phyloP scores from a whole-genome alignment of 2,329 filamentous ascomycete genomes.

The Davidsoniella australis region DNA sequence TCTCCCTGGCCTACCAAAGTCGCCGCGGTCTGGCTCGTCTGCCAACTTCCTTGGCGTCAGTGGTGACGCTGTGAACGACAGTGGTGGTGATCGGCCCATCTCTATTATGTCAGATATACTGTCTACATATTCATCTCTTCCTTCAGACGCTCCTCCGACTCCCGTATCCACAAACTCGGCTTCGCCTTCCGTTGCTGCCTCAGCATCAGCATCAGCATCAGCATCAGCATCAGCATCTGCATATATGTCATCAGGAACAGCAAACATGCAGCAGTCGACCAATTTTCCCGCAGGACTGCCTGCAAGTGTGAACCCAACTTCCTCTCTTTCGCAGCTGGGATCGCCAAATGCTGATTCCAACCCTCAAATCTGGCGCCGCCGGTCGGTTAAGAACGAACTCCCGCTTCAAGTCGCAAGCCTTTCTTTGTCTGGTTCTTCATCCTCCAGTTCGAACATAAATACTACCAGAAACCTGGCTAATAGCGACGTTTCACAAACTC shows the following conservation, averaged over 20 bases:
- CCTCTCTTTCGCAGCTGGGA: neutral
- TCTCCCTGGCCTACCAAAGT: neutral
- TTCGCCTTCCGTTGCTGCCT: constrained; percentile 1
- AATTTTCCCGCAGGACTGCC: neutral
- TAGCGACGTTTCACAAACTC: neutral
- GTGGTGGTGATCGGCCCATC: constrained; percentile 10
- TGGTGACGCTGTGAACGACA: constrained; percentile 15
- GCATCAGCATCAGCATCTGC: neutral
- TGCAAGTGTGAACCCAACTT: neutral
- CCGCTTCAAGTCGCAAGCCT: constrained; percentile 30
- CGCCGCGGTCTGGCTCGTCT: neutral
- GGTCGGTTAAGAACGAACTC: constrained; percentile 32
- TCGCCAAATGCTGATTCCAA: constrained; percentile 5
- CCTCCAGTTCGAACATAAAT: neutral
- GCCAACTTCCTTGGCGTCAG: constrained; percentile 12
- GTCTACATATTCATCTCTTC: constrained; percentile 16
- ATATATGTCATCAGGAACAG: too few species aligned
- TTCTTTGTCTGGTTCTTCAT: constrained; percentile 6
- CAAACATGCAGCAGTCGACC: too few species aligned
- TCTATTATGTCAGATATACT: constrained; percentile 13
- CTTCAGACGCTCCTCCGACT: constrained; percentile 15
- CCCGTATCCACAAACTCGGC: constrained; percentile 2
- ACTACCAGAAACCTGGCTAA: neutral
- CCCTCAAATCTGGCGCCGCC: constrained; percentile 30
- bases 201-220: neutral